These are phyloP conservation scores for Aureobasidium sp. DNA, from an alignment of 2,329 filamentous ascomycete genomes.

Conservation along the genomic window DNA sequence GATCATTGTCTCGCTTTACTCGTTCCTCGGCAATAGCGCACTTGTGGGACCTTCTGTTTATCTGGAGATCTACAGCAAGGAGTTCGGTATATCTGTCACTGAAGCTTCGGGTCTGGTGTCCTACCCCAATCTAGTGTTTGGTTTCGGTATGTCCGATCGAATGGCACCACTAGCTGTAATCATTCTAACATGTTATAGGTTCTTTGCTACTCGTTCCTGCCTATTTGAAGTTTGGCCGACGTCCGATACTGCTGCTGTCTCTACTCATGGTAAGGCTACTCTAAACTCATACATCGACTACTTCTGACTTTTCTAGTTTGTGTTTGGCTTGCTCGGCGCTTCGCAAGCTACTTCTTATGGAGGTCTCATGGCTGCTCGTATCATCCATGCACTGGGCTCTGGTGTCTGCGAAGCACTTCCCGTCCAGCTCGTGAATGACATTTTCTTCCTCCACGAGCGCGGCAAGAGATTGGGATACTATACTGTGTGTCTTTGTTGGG, in stretches of 20 bases:
- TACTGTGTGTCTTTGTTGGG: constrained; percentile 52
- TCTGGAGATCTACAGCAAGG: constrained; percentile 47
- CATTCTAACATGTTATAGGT: constrained; percentile 23
- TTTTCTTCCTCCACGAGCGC: constrained; percentile 43
- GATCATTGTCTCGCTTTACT: constrained; percentile 48
- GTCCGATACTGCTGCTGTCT: constrained; percentile 38
- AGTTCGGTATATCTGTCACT: constrained; percentile 46
- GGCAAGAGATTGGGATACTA: constrained; percentile 52
- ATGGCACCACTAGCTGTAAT: not conserved
- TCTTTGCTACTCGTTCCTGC: constrained; percentile 51
- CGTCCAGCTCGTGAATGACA: constrained; percentile 43
- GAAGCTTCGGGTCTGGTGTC: constrained; percentile 51
- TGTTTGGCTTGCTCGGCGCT: constrained; percentile 37
- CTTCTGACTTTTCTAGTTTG: constrained; percentile 24
- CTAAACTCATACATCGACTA: not conserved
- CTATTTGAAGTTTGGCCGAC: constrained; percentile 47
- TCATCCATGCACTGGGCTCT: constrained; percentile 38
- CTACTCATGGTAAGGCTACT: constrained; percentile 26
- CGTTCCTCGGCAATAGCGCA: constrained; percentile 53
- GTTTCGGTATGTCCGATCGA: constrained; percentile 38
- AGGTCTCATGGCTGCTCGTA: constrained; percentile 37
- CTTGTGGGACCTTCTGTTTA: constrained; percentile 53
- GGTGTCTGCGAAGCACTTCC: constrained; percentile 42
- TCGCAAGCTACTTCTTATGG: constrained; percentile 35
- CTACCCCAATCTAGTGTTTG: constrained; percentile 55